These are phyloP conservation scores for Populus ilicifolia DNA, from an alignment of 345 rosid species.

Conservation along the genomic window DNA sequence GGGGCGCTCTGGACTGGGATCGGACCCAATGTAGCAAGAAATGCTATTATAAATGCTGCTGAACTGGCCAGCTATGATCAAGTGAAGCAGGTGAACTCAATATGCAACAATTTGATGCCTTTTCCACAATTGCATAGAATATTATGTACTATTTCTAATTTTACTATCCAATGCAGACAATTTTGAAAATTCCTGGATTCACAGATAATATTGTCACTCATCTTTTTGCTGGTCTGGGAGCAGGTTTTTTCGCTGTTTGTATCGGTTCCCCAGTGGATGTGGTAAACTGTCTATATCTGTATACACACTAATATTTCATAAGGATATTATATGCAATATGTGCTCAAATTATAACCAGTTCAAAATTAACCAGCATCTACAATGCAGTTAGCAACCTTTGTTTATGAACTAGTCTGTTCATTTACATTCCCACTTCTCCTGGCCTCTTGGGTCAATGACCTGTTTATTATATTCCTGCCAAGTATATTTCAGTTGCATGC, in stretches of 20 bases:
- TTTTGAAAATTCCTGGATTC: slow-evolving; percentile 95
- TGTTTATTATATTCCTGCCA: background rate
- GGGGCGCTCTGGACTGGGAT: slow-evolving; percentile 94
- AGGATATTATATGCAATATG: background rate
- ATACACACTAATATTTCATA: background rate
- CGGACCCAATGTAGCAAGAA: slow-evolving; percentile 92
- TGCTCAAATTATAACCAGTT: background rate
- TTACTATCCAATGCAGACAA: slow-evolving; percentile 47
- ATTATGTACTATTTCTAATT: slow-evolving; percentile 12
- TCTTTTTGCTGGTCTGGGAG: slow-evolving; percentile 88
- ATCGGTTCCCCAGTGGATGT: slow-evolving; percentile 99
- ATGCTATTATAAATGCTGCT: slow-evolving; percentile 95
- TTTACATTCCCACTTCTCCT: background rate
- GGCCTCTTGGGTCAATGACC: background rate
- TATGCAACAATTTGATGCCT: background rate
- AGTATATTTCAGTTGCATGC: background rate
- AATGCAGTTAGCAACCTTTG: background rate
- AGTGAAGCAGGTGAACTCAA: slow-evolving; percentile 67
- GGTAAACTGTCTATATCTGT: slow-evolving; percentile 44
- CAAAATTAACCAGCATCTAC: background rate
- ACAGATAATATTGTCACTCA: slow-evolving; percentile 89
- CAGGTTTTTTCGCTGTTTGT: slow-evolving; percentile 96
- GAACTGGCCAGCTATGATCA: slow-evolving; percentile 98
- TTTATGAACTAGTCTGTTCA: background rate
- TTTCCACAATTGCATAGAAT: slow-evolving; percentile 1